Evolutionary conservation across 192 early-diverging fungal genomes (phyloP).

Genomic region (Coemansia interrupta): DNA sequence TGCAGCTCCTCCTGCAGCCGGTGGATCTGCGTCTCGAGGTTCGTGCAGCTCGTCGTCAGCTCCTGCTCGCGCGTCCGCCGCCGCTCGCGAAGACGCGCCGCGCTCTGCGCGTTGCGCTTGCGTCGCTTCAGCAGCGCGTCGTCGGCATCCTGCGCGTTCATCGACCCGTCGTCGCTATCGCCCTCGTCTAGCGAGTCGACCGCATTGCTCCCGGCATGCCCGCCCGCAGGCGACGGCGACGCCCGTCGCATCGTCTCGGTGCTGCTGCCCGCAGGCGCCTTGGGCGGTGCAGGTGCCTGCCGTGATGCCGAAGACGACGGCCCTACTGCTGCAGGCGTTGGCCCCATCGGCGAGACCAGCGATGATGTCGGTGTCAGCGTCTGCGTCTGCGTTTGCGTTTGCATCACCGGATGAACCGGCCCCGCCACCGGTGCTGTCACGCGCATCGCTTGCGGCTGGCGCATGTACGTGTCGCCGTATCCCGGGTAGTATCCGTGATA

Average conservation of each 20-base stretch:
- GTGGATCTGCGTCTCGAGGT: constrained; percentile 36
- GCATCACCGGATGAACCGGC: too few species aligned
- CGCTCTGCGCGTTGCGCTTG: constrained; percentile 51
- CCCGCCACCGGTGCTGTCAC: too few species aligned
- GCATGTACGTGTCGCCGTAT: too few species aligned
- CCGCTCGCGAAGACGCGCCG: constrained; percentile 47
- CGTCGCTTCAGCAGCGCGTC: constrained; percentile 43
- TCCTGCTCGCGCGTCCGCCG: constrained; percentile 45
- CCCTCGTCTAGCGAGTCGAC: background rate
- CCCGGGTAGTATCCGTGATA: background rate
- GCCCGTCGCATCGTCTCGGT: too few species aligned
- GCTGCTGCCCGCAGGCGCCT: background rate
- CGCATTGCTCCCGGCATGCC: background rate
- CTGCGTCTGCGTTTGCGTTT: too few species aligned
- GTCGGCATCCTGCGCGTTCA: constrained; percentile 11
- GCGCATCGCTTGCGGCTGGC: too few species aligned
- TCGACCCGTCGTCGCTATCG: constrained; percentile 8
- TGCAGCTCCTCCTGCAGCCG: constrained; percentile 32
- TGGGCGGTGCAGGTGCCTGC: background rate
- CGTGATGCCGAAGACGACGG: background rate
- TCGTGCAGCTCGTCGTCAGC: constrained; percentile 25
- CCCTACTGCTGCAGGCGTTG: too few species aligned
- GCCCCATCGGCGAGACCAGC: too few species aligned
- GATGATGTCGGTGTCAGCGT: too few species aligned
- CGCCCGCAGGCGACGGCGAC: too few species aligned